phyloP scores from a whole-genome alignment of 768 basidiomycete genomes.

The Trametes elegans region DNA sequence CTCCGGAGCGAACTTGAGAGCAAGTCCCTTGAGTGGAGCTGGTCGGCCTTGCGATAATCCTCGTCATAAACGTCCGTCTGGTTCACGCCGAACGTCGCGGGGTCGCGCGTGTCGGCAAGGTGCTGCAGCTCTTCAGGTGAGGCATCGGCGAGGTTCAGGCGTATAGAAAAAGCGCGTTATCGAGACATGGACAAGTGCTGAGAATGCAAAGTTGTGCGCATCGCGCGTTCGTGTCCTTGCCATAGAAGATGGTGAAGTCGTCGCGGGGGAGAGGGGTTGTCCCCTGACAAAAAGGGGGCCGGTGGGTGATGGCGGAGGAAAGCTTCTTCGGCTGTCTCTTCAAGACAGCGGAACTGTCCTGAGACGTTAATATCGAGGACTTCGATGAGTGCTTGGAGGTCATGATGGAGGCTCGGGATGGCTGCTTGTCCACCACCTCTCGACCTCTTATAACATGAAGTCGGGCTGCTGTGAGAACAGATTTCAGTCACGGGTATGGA shows the following conservation, averaged over 20 bases:
- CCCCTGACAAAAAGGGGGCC: conserved; percentile 18
- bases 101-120: conserved; percentile 37
- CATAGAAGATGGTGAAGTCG: conserved; percentile 13
- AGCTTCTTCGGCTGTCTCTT: conserved; percentile 2
- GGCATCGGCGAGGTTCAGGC: conserved; percentile 14
- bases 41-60: conserved; percentile 43
- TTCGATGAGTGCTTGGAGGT: neutral
- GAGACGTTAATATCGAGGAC: neutral
- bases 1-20: conserved; percentile 32
- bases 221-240: neutral
- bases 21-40: conserved; percentile 39
- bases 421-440: no score
- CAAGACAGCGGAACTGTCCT: neutral
- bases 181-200: neutral
- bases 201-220: neutral
- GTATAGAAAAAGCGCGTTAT: neutral
- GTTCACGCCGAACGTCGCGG: conserved; percentile 40
- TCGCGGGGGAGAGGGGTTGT: conserved; percentile 4
- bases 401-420: no score
- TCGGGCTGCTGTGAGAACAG: neutral
- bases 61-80: conserved; percentile 41
- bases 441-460: no score
- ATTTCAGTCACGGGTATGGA: no score
- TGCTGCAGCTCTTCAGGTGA: conserved; percentile 19
- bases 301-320: conserved; percentile 3